Conservation (phyloP, 306 rosid genomes). For the Lathyrus tuberosus region DNA sequence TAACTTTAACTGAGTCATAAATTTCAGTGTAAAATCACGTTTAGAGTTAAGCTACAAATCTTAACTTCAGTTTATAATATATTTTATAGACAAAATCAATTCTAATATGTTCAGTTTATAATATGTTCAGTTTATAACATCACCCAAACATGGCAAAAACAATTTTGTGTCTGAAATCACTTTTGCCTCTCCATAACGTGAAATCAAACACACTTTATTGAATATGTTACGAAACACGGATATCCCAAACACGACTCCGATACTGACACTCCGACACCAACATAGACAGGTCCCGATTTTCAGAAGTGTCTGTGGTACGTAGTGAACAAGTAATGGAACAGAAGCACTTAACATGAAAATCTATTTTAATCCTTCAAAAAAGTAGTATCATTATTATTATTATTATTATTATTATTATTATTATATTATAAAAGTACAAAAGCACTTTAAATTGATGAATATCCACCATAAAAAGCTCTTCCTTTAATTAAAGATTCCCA, state of each 20-base stretch:
- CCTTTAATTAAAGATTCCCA: slow-evolving; percentile 12
- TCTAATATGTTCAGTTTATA: no score
- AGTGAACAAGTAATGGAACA: neutral
- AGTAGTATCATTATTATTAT: no score
- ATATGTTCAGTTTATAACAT: no score
- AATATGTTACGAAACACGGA: neutral
- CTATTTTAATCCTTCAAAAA: neutral
- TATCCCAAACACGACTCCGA: no score
- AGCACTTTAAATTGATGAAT: slow-evolving; percentile 2
- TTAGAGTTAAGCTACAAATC: neutral
- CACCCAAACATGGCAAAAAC: no score
- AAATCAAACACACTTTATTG: neutral
- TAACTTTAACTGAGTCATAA: neutral
- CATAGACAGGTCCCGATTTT: no score
- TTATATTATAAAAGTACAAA: slow-evolving; percentile 1
- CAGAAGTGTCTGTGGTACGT: no score
- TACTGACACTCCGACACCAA: no score
- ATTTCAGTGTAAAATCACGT: neutral
- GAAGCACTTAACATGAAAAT: neutral
- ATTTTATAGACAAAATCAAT: neutral
- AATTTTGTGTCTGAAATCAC: no score
- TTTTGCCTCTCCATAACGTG: no score
- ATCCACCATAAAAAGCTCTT: slow-evolving; percentile 27
- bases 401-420: no score
- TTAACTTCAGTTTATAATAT: neutral